Base-by-base conservation (phyloP, 148 eudicot species). In the Euryodendron excelsum region DNA sequence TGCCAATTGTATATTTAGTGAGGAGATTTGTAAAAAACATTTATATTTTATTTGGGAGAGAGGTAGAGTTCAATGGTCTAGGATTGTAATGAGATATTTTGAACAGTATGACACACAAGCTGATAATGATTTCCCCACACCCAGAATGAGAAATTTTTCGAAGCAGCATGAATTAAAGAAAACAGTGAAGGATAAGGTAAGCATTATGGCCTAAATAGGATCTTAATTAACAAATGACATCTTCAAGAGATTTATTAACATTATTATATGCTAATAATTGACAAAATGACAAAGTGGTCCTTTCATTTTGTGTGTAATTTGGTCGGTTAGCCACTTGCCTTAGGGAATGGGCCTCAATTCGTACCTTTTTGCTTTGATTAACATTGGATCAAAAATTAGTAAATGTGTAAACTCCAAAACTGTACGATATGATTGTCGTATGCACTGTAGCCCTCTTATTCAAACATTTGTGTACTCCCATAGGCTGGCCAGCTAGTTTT, bases 211-310 rank as follows among this genome's bases (percentile, higher is more conserved):
- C 30, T 7, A 34, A 28, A 67, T 66, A 65, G 75, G 33, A 44
- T 28, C 17, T 23, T 52, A 34, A 23, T 67, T n/a, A 28, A 39
- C 4, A 17, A 69, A 50, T 28, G 75, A 61, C 25, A 14, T 41
- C 14, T 60, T 27, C 11, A 15, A 68, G 61, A 75, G 23, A 64
- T 60, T 53, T 20, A 34, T 28, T 20, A 23, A 34, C 52, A 79
- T 27, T 27, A 47, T 37, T 69, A 61, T 78, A 79, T 78, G 72
- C 64, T 44, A 82, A 64, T 75, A 78, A 82, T 82, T 68, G 77
- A 82, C 81, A 72, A 73, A 27, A 64, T 77, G 75, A 78, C 64
- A 67, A 74, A 47, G 66, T 39, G 74, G 80, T 67, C 53, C 77
- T 73, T 78, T 75, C 72, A 44, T n/a, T 45, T 61, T 41, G 31